These are phyloP conservation scores for Mortierella alpina DNA, from an alignment of 192 early-diverging fungal genomes.

Conservation along the genomic window DNA sequence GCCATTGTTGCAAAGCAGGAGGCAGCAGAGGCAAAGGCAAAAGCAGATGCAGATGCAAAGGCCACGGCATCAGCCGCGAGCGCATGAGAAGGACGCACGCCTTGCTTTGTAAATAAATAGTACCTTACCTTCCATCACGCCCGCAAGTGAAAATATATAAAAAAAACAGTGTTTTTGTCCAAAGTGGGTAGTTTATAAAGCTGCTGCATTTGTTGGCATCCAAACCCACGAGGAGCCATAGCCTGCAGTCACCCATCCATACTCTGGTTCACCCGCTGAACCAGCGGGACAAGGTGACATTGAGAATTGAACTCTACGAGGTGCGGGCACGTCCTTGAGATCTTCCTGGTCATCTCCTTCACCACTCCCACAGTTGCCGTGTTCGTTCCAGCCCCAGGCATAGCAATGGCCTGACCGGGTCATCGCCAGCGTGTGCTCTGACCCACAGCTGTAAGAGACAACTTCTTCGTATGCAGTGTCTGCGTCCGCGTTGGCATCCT, in stretches of 20 bases:
- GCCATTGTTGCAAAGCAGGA: constrained; percentile 51
- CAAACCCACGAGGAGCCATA: constrained; percentile 50
- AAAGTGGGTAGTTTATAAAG: not conserved
- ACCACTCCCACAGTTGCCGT: constrained; percentile 83
- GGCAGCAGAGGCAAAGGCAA: constrained; percentile 27
- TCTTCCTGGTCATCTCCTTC: constrained; percentile 33
- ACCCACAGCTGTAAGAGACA: constrained; percentile 69
- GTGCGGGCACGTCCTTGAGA: constrained; percentile 17
- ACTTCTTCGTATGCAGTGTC: constrained; percentile 14
- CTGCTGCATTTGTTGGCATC: constrained; percentile 1
- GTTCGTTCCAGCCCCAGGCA: constrained; percentile 96
- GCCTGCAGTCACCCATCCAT: constrained; percentile 35
- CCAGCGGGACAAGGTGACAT: not conserved
- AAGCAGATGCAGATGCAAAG: not conserved
- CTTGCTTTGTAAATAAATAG: too few species aligned
- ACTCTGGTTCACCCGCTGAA: not conserved
- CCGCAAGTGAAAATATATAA: too few species aligned
- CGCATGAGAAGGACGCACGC: too few species aligned
- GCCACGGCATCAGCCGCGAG: too few species aligned
- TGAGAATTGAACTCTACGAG: constrained; percentile 13
- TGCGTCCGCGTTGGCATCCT: not conserved
- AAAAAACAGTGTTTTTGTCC: too few species aligned
- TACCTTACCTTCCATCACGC: too few species aligned
- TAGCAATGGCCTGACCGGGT: constrained; percentile 56
- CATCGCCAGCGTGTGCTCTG: constrained; percentile 78